Evolutionary conservation across 2,329 filamentous ascomycete species (phyloP).

Genomic region (Fusarium dlaminii): DNA sequence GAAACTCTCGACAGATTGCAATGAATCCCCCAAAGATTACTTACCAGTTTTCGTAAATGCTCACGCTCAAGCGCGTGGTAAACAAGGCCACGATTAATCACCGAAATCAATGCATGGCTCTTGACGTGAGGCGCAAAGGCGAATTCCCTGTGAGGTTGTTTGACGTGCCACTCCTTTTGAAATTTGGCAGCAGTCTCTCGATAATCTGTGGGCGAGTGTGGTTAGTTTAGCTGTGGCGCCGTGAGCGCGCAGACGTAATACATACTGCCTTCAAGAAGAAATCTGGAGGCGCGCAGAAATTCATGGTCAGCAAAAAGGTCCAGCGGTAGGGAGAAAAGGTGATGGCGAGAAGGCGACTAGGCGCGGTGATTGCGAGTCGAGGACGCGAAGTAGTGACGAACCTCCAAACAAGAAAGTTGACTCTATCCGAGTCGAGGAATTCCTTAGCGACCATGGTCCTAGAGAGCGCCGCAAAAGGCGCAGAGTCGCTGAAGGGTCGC

Average conservation of each 20-base stretch:
- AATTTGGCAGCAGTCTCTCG: constrained; percentile 74
- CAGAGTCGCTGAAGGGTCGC: constrained; percentile 41
- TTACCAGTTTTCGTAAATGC: constrained; percentile 61
- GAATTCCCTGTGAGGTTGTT: constrained; percentile 69
- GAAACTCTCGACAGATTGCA: constrained; percentile 13
- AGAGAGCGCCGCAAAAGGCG: constrained; percentile 47
- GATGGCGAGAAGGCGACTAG: constrained; percentile 12
- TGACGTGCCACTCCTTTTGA: constrained; percentile 74
- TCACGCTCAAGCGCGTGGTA: constrained; percentile 69
- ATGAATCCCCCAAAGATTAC: constrained; percentile 16
- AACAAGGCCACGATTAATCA: constrained; percentile 71
- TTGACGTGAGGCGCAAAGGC: constrained; percentile 72
- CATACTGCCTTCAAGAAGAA: constrained; percentile 71
- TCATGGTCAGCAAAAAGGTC: constrained; percentile 33
- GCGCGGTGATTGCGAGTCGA: constrained; percentile 29
- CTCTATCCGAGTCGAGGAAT: constrained; percentile 71
- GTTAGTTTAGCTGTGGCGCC: constrained; percentile 39
- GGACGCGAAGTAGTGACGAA: constrained; percentile 56
- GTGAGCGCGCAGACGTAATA: constrained; percentile 45
- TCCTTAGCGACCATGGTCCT: constrained; percentile 64
- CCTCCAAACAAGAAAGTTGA: constrained; percentile 79
- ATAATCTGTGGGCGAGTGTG: constrained; percentile 61
- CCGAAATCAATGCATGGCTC: constrained; percentile 69
- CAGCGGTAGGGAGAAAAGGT: constrained; percentile 5
- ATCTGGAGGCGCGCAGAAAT: constrained; percentile 53